A percentile compares a stretch with the other conserved stretches of the same genome.
These are phyloP conservation scores for Trichopus zeylanicus DNA, from an alignment of 116 monocot genomes.

Conservation along the genomic window DNA sequence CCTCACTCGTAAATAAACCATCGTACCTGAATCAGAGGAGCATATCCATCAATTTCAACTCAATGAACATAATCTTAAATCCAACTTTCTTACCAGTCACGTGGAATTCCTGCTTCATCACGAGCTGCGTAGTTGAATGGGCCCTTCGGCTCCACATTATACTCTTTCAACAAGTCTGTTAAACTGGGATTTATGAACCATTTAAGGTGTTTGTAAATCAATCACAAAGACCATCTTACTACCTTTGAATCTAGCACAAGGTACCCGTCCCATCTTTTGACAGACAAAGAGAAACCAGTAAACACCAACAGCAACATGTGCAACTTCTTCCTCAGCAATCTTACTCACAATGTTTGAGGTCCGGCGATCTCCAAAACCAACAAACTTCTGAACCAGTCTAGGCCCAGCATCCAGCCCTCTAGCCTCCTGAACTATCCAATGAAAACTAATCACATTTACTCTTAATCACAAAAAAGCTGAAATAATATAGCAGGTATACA, in stretches of 20 bases:
- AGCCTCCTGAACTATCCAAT: constrained; percentile 88
- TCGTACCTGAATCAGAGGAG: constrained; percentile 48
- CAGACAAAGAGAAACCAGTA: constrained; percentile 78
- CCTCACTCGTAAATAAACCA: constrained; percentile 6
- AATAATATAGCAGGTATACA: background rate
- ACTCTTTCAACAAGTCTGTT: constrained; percentile 64
- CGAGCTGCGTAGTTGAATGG: constrained; percentile 91
- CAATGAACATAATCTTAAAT: background rate
- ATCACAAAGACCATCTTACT: background rate
- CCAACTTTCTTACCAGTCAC: constrained; percentile 47
- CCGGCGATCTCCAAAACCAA: constrained; percentile 78
- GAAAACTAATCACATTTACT: no score
- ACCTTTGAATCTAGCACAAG: constrained; percentile 68
- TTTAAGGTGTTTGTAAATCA: background rate
- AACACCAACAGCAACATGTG: constrained; percentile 89
- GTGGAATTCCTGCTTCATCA: constrained; percentile 88
- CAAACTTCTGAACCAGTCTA: constrained; percentile 71
- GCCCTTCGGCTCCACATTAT: constrained; percentile 72
- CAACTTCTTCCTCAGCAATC: constrained; percentile 93
- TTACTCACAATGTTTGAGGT: constrained; percentile 77
- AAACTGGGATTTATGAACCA: background rate
- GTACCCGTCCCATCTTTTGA: constrained; percentile 51
- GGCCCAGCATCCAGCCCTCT: constrained; percentile 96
- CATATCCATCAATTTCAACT: background rate
- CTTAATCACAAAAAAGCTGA: no score